Evolutionary conservation across 164 flowering plant species (phyloP), one percentile per base, ranked within the genome.

Genomic region (Macadamia tetraphylla): DNA sequence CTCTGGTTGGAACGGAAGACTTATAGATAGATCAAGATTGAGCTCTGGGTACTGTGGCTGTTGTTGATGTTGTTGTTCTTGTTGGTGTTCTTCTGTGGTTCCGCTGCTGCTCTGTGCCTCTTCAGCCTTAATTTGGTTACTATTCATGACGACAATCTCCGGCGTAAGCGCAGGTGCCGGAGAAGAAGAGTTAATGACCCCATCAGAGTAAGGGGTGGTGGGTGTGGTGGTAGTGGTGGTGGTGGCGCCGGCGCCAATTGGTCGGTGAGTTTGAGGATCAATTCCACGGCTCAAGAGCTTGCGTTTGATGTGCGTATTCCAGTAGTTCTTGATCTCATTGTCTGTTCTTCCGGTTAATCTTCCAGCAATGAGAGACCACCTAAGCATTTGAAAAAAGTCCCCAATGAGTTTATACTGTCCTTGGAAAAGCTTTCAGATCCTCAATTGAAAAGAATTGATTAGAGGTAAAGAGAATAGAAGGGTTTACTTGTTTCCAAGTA

Each of bases 281-380:
- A 82, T 70, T 11, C 86, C 88, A n/a, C 83, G 63, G 72, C 74
- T 81, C 61, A 85, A 10, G 1, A 85, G 81, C 78, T 85, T 85
- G 30, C 84, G 67, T 61, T 81, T 84, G 61, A 84, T 82, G 62
- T 82, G 84, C 4, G 87, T 84, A 76, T 84, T 84, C 87, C 87
- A 84, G 64, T 84, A 84, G 61, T 84, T 84, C 81, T 84, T 84
- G 62, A 84, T 84, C 78, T 84, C 87, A 58, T 84, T 84, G 49
- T 84, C 87, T 6, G 87, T 84, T 77, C 87, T 80, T 74, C 87
- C 87, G 0, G 85, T 85, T 40, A 85, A 75, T 51, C 82, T 63
- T 69, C 83, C 86, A 5, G 88, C 88, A 62, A 85, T 85, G n/a
- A 85, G 70, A 9, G 88, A 85, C 88, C 88, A 85, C 64, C 88